These are phyloP conservation scores for Escovopsis sp. DNA, from an alignment of 2,329 filamentous ascomycete species.

Conservation along the genomic window DNA sequence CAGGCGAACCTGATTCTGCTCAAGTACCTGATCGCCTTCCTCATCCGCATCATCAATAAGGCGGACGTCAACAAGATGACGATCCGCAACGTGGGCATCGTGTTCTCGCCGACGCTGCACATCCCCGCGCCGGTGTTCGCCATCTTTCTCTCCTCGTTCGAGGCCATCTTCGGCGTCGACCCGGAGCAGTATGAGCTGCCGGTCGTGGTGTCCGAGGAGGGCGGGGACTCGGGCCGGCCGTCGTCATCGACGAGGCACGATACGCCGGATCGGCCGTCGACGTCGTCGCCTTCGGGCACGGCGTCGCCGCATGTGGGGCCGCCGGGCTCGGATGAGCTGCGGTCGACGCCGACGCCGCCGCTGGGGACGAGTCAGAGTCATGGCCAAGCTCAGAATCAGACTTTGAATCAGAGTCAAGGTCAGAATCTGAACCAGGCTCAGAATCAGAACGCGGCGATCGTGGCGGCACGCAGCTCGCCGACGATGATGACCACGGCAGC, in stretches of 20 bases:
- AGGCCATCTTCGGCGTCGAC: constrained; percentile 63
- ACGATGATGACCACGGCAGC: constrained; percentile 26
- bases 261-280: constrained; percentile 31
- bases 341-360: constrained; percentile 36
- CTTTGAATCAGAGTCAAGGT: too few relatives aligned
- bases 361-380: constrained; percentile 18
- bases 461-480: constrained; percentile 21
- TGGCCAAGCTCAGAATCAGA: too few relatives aligned
- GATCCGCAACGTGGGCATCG: constrained; percentile 90
- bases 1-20: constrained; percentile 67
- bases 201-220: constrained; percentile 24
- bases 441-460: too few relatives aligned
- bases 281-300: constrained; percentile 28
- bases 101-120: constrained; percentile 93
- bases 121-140: constrained; percentile 92
- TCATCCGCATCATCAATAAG: constrained; percentile 87
- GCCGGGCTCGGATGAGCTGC: constrained; percentile 25
- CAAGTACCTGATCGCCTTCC: constrained; percentile 70
- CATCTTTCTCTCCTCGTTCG: constrained; percentile 81
- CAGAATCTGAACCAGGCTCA: too few relatives aligned
- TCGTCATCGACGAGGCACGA: constrained; percentile 19
- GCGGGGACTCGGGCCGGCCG: constrained; percentile 16
- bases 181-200: constrained; percentile 48
- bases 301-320: constrained; percentile 30
- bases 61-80: constrained; percentile 94